Evolutionary conservation across 306 rosid genomes (phyloP).

Genomic region (Fragaria vesca): DNA sequence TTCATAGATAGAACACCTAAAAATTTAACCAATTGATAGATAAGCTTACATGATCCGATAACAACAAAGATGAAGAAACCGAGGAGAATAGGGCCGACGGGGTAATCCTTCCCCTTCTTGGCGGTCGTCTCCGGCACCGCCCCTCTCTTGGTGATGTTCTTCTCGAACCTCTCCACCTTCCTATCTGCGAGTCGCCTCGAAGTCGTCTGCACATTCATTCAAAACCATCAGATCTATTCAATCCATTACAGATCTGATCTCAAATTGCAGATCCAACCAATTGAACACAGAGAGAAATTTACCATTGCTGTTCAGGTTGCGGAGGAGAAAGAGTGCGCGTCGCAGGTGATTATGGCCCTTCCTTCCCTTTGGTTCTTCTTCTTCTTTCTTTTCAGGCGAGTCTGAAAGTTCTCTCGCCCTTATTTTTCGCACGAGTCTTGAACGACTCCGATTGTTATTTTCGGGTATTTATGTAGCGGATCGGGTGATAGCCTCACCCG

Average conservation of each 20-base stretch:
- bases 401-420: conserved; percentile 9
- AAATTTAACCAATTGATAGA: no score
- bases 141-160: conserved; percentile 88
- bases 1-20: no score
- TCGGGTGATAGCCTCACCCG: neutral
- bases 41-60: conserved; percentile 83
- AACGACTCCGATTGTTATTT: neutral
- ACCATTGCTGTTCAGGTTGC: neutral
- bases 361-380: neutral
- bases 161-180: conserved; percentile 90
- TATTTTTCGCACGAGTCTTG: neutral
- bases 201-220: conserved; percentile 56
- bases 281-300: neutral
- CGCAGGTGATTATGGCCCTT: neutral
- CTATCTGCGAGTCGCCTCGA: conserved; percentile 90
- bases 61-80: conserved; percentile 97
- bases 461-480: neutral
- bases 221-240: neutral
- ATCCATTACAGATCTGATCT: neutral
- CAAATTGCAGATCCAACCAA: neutral
- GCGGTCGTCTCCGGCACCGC: conserved; percentile 75
- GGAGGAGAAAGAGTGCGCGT: neutral
- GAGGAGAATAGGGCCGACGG: conserved; percentile 83
- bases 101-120: conserved; percentile 88
- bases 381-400: conserved; percentile 9